These are phyloP conservation scores for Cordyceps cateniannulata DNA, from an alignment of 2,329 filamentous ascomycete species.

Conservation along the genomic window DNA sequence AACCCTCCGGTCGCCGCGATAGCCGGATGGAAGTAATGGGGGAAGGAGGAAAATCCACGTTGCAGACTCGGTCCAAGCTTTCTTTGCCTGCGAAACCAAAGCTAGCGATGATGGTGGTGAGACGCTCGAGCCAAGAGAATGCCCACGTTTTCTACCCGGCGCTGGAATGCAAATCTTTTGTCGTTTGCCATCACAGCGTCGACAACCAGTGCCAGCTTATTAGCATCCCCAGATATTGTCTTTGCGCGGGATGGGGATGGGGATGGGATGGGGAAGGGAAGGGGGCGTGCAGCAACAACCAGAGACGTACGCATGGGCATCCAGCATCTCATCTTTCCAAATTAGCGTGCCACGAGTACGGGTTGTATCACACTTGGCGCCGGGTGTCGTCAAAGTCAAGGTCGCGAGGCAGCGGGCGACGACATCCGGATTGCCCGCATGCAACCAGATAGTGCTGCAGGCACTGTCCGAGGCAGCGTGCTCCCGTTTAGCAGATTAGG, in stretches of 20 bases:
- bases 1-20: not conserved
- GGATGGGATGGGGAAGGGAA: not conserved
- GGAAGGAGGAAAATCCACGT: not conserved
- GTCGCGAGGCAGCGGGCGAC: not conserved
- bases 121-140: not conserved
- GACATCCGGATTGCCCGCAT: conserved; percentile 3
- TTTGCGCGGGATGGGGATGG: conserved; percentile 5
- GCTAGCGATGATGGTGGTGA: not conserved
- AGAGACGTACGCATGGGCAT: not conserved
- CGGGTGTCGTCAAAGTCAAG: not conserved
- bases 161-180: not conserved
- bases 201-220: not conserved
- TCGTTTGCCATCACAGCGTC: not conserved
- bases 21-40: not conserved
- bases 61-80: too few relatives aligned
- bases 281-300: not conserved
- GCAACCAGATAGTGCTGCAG: too few relatives aligned
- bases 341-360: not conserved
- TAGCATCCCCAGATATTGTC: conserved; percentile 2
- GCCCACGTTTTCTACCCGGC: not conserved
- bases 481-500: conserved; percentile 1
- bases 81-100: too few relatives aligned
- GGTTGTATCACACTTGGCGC: not conserved
- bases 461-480: not conserved
- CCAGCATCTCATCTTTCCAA: not conserved